Conservation (phyloP, 2,329 filamentous ascomycete species). For the Aspergillus transmontanensis region DNA sequence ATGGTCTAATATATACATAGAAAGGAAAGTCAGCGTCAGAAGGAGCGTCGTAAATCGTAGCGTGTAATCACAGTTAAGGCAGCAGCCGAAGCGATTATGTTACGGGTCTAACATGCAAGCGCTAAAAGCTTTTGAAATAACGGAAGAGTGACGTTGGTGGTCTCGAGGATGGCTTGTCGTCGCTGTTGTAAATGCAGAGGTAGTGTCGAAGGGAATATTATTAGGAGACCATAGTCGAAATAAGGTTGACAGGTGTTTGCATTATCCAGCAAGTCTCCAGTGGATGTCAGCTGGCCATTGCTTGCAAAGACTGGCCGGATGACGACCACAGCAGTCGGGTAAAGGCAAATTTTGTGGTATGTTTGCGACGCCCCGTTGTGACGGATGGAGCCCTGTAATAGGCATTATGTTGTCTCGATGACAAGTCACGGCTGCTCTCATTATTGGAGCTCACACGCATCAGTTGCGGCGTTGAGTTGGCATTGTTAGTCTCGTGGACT, state of each 20-base stretch:
- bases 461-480: background rate
- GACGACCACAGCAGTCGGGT: slow-evolving; percentile 3
- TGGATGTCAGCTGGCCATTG: background rate
- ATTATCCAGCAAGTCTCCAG: background rate
- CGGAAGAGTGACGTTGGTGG: background rate
- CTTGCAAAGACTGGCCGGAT: background rate
- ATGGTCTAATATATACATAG: background rate
- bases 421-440: background rate
- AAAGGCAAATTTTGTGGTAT: background rate
- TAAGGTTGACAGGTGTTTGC: background rate
- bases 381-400: background rate
- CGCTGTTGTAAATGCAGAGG: background rate
- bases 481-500: background rate
- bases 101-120: background rate
- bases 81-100: background rate
- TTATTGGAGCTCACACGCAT: background rate
- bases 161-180: background rate
- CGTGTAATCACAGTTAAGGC: background rate
- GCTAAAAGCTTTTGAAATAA: background rate
- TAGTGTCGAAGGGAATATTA: background rate
- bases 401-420: background rate
- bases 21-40: background rate
- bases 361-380: background rate
- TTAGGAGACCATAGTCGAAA: background rate
- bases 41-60: background rate